phyloP scores from a whole-genome alignment of 306 rosid species.

The Argentina anserina region DNA sequence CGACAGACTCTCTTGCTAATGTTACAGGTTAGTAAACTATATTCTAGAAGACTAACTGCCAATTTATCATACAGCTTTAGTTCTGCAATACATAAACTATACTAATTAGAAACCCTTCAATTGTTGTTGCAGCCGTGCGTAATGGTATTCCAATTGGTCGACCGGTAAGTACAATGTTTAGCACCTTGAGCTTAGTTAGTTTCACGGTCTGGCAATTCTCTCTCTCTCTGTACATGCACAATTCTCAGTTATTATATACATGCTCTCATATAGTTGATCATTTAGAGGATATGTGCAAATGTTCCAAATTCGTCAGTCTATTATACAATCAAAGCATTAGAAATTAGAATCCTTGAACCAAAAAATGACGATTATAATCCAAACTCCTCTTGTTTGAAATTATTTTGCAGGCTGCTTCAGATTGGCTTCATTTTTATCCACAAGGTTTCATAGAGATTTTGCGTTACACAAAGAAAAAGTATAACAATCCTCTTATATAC shows the following conservation, averaged over 20 bases:
- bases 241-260: not conserved
- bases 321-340: not conserved
- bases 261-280: not conserved
- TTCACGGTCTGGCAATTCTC: not conserved
- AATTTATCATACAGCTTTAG: not conserved
- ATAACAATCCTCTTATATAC: slow-evolving; percentile 47
- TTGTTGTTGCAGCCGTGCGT: slow-evolving; percentile 28
- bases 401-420: slow-evolving; percentile 39
- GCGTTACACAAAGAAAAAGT: slow-evolving; percentile 40
- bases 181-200: not conserved
- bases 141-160: slow-evolving; percentile 50
- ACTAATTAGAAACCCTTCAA: not conserved
- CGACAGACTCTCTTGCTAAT: slow-evolving; percentile 35
- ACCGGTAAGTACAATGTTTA: slow-evolving; percentile 16
- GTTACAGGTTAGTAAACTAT: slow-evolving; percentile 29
- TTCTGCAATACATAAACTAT: not conserved
- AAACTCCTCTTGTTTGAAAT: not conserved
- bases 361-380: not conserved
- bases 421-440: slow-evolving; percentile 47
- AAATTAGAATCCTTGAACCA: not conserved
- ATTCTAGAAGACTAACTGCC: not conserved
- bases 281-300: not conserved
- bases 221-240: not conserved
- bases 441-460: slow-evolving; percentile 41
- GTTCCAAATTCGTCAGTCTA: not conserved